Base-by-base conservation (phyloP, 148 eudicot species). In the Rheum nobile region DNA sequence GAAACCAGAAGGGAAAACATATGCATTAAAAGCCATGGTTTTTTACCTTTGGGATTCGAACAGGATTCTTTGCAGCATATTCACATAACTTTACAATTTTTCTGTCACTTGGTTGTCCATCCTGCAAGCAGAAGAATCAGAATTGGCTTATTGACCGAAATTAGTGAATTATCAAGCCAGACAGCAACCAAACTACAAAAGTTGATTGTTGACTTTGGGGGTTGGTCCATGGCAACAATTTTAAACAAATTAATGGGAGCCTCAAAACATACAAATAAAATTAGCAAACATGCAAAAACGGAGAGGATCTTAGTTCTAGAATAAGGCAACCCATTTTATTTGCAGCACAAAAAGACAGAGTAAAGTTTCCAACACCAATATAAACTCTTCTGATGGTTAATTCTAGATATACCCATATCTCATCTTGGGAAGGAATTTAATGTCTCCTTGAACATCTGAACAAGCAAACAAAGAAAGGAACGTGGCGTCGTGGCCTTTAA, bases 31-130 rank as follows among this genome's bases (percentile, higher is more conserved):
- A 46, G 61, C 32, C n/a, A 39, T 19, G 29, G 22, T 29, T 71
- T 57, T 46, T 67, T 75, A 91, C 99, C 93, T 95, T 95, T 13
- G 99, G 97, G 72, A 95, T 90, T 74, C 97, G 87, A 73, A 85
- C 41, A 80, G 99, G 99, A 81, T 95, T 95, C 84, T 91, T 95
- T 35, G 90, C 87, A 37, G 99, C 99, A 87, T 95, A 95, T 87
- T 95, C 99, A 77, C 97, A 95, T 71, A 95, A 82, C 85, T 95
- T 95, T 44, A 81, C 85, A 75, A 91, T 84, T 79, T 88, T 95
- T 47, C 99, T 82, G 22, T 95, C 99, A 74, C 77, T 91, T 67
- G 85, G 78, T 68, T 85, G 86, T 24, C 74, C 88, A 72, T 85
- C 92, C 97, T 95, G 85, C 82, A 87, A 43, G 74, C 71, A 68